Evolutionary conservation across 192 early-diverging fungal genomes (phyloP), one percentile per base, ranked within the genome.

Genomic region (Podila minutissima): DNA sequence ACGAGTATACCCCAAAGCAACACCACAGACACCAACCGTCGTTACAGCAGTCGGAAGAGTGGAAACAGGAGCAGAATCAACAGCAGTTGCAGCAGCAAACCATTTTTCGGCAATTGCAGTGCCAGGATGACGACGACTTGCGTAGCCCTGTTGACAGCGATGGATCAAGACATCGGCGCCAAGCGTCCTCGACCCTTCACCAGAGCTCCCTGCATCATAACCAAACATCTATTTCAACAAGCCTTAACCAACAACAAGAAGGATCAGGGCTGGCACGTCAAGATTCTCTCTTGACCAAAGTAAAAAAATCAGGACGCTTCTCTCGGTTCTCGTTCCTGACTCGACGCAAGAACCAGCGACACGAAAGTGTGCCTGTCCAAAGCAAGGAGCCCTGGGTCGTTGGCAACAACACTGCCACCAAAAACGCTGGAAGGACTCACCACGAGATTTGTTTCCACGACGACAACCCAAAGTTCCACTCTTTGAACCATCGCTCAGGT

Each of bases 271-370:
- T 55, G 12, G 53, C 53, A 17, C 53, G 53, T 24, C 53, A 55
- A 26, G 53, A 55, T 22, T 55, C 64, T 55, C 41, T 57, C 49
- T 57, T 69, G 10, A 71, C 71, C 4, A 72, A 69, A 31, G 77
- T 59, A 12, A 81, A 81, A 62, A 81, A 81, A 41, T 10, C 58
- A 38, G 62, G 60, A 1, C 76, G 76, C 5, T 81, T 81, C 38
- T 64, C 71, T 1, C 49, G 77, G 29, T 81, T 81, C 57, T 81
- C 77, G 65, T 81, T 81, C 77, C 32, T 81, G 41, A 79, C 76
- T 48, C 77, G 76, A 32, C 62, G 66, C 5, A 61, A 71, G 17
- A 68, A 81, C 17, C 77, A 81, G n/a, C 63, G 77, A 26, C 66
- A 68, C 26, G 77, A 73, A 11, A 81, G 77, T 50, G 35, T 73